Percentiles rank a stretch among this genome's conserved stretches.
These are phyloP conservation scores for Hypomontagnella submonticulosa DNA, from an alignment of 495 filamentous ascomycete species.

Conservation along the genomic window DNA sequence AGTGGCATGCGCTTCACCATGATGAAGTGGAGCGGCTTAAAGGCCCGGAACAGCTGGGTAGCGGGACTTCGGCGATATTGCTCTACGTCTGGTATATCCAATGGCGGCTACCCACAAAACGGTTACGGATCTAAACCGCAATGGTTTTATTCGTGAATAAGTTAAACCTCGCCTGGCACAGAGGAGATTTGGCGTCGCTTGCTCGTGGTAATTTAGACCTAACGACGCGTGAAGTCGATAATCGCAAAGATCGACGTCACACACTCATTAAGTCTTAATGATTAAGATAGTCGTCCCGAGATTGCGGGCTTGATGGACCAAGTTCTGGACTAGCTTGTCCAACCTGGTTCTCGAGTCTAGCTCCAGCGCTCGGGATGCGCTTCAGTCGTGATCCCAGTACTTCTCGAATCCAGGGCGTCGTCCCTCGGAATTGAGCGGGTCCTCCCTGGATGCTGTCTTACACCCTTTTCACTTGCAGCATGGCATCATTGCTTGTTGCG, in stretches of 20 bases:
- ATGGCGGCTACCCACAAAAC: slow-evolving; percentile 19
- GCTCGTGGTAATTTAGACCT: slow-evolving; percentile 19
- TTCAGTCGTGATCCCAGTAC: slow-evolving; percentile 19
- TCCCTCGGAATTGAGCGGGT: slow-evolving; percentile 32
- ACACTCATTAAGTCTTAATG: no score
- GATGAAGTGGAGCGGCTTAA: slow-evolving; percentile 17
- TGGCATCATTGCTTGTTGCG: slow-evolving; percentile 33
- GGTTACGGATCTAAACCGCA: slow-evolving; percentile 31
- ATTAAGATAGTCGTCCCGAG: slow-evolving; percentile 23
- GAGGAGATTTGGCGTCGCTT: slow-evolving; percentile 5
- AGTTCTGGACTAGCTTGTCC: slow-evolving; percentile 22
- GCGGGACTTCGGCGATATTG: slow-evolving; percentile 24
- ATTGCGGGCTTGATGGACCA: slow-evolving; percentile 38
- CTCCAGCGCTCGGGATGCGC: slow-evolving; percentile 9
- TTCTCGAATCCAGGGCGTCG: slow-evolving; percentile 5
- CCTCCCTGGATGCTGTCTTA: slow-evolving; percentile 38
- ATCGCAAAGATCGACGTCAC: slow-evolving; percentile 34
- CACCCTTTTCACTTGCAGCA: slow-evolving; percentile 17
- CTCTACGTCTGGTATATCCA: slow-evolving; percentile 12
- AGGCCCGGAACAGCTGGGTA: slow-evolving; percentile 14
- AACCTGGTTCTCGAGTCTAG: slow-evolving; percentile 4
- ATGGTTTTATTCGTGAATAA: slow-evolving; percentile 19
- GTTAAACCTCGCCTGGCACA: slow-evolving; percentile 7
- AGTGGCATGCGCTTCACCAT: slow-evolving; percentile 17
- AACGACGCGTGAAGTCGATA: slow-evolving; percentile 26